A percentile compares a stretch with the other conserved stretches of the same genome.
These are phyloP conservation scores for Neurospora crassa DNA, from an alignment of 2,329 filamentous ascomycete species.

Conservation along the genomic window DNA sequence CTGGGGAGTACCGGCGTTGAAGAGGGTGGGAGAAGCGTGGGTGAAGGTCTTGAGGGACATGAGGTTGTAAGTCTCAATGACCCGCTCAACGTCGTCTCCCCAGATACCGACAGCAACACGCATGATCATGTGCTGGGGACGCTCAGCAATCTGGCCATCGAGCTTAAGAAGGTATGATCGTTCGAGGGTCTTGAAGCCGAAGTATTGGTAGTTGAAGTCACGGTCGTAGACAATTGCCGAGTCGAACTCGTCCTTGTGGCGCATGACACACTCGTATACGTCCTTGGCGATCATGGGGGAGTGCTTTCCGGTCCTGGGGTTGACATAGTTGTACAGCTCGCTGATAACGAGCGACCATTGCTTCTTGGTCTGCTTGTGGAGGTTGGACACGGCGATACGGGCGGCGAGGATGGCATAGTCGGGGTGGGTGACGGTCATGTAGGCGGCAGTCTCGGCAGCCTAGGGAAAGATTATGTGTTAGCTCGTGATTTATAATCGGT, in stretches of 20 bases:
- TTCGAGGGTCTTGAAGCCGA: constrained; percentile 98
- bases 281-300: constrained; percentile 93
- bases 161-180: constrained; percentile 95
- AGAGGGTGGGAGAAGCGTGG: constrained; percentile 93
- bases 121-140: constrained; percentile 99
- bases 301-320: constrained; percentile 74
- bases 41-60: constrained; percentile 99
- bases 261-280: constrained; percentile 89
- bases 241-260: constrained; percentile 93
- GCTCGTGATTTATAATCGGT: background rate
- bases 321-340: constrained; percentile 92
- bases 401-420: constrained; percentile 98
- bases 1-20: constrained; percentile 93
- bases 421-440: constrained; percentile 99
- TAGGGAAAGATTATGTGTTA: constrained; percentile 28
- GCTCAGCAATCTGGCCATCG: constrained; percentile 90
- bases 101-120: constrained; percentile 96
- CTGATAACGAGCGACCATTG: constrained; percentile 94
- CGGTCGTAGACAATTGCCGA: constrained; percentile 98
- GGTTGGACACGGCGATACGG: constrained; percentile 96
- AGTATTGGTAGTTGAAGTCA: constrained; percentile 99
- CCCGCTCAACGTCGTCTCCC: constrained; percentile 87
- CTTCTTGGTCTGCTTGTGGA: constrained; percentile 99
- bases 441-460: constrained; percentile 97
- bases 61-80: constrained; percentile 95